Evolutionary conservation across 1,284 basidiomycete genomes (phyloP).

Genomic region (Ceratorhiza oryzae-sativae): DNA sequence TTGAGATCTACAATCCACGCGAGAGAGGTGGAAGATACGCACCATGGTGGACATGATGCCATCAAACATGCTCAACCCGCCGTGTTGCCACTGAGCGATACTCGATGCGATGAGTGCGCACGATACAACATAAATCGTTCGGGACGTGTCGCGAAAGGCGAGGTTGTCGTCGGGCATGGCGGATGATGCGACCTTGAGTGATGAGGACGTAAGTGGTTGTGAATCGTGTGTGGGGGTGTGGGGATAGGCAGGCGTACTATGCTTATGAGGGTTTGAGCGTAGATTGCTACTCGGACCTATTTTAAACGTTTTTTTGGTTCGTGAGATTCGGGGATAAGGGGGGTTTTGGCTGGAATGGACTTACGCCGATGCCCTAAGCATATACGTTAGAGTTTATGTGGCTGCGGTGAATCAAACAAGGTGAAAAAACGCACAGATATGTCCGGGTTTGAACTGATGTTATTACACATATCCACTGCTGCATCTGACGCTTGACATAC

Average conservation of each 20-base stretch:
- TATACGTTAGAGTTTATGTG: no score
- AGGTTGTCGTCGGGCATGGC: conserved; percentile 10
- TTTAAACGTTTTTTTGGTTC: background rate
- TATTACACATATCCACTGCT: background rate
- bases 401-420: no score
- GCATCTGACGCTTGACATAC: background rate
- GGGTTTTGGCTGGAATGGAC: background rate
- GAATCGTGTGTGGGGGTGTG: background rate
- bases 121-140: conserved; percentile 20
- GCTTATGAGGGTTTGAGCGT: conserved; percentile 13
- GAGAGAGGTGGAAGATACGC: background rate
- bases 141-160: conserved; percentile 6
- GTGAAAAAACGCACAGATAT: conserved; percentile 7
- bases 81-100: conserved; percentile 21
- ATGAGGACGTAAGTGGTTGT: background rate
- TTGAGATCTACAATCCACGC: background rate
- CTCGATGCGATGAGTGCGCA: background rate
- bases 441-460: conserved; percentile 29
- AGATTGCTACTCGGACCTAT: conserved; percentile 3
- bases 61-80: conserved; percentile 28
- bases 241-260: background rate
- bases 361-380: conserved; percentile 31
- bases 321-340: background rate
- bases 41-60: conserved; percentile 24
- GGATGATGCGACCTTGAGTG: background rate